Evolutionary conservation across 2,329 filamentous ascomycete genomes (phyloP).

Genomic region (Elsinoe fawcettii): DNA sequence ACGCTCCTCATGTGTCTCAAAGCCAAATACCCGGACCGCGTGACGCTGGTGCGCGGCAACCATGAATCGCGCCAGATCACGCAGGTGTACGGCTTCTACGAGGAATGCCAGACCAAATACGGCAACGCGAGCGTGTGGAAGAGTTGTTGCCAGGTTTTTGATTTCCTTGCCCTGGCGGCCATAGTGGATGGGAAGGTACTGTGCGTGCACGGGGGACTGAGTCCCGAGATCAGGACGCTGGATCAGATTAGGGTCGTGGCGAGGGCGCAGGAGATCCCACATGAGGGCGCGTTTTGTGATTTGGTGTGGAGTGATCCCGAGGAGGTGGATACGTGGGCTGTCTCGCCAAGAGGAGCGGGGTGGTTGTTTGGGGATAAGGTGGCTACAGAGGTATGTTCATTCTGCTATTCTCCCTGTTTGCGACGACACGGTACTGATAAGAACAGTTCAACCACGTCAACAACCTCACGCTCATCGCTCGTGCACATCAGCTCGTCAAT

Average conservation of each 20-base stretch:
- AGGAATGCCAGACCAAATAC: slow-evolving; percentile 97
- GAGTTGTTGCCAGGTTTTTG: slow-evolving; percentile 97
- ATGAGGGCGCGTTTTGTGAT: slow-evolving; percentile 98
- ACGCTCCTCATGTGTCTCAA: slow-evolving; percentile 66
- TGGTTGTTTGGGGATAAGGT: slow-evolving; percentile 66
- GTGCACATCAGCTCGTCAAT: slow-evolving; percentile 68
- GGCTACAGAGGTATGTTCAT: slow-evolving; percentile 50
- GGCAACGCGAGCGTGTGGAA: slow-evolving; percentile 99
- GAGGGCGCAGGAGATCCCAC: slow-evolving; percentile 95
- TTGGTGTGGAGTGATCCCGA: slow-evolving; percentile 97
- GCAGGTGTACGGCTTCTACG: slow-evolving; percentile 98
- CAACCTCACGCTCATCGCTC: slow-evolving; percentile 61
- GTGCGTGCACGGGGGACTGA: slow-evolving; percentile 93
- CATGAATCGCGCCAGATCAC: slow-evolving; percentile 99
- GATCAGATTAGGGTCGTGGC: slow-evolving; percentile 94
- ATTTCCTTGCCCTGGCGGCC: slow-evolving; percentile 93
- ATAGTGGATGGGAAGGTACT: slow-evolving; percentile 99
- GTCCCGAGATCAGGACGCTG: slow-evolving; percentile 89
- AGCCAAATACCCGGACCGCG: slow-evolving; percentile 76
- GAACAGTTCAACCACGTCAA: slow-evolving; percentile 65
- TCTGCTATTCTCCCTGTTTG: not conserved
- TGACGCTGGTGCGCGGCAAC: slow-evolving; percentile 97
- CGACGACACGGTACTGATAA: not conserved
- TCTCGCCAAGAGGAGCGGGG: slow-evolving; percentile 58
- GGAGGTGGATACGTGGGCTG: slow-evolving; percentile 69